A percentile compares a stretch with the other conserved stretches of the same genome.
These are phyloP conservation scores for Russula sp. DNA, from an alignment of 768 basidiomycete species.

Conservation along the genomic window DNA sequence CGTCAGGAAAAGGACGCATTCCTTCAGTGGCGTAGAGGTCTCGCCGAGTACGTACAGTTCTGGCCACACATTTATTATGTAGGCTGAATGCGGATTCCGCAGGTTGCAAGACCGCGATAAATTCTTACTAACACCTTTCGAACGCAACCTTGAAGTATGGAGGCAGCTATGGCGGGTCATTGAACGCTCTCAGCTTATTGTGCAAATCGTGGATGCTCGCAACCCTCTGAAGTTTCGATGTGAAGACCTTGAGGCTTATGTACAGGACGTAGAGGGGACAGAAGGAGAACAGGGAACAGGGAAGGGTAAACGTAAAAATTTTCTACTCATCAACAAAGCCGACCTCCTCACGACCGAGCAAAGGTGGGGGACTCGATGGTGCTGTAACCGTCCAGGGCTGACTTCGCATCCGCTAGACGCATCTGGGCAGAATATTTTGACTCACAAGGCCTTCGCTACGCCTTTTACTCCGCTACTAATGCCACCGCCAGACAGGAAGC, in stretches of 20 bases:
- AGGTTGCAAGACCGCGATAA: conserved; percentile 85
- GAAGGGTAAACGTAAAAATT: conserved; percentile 59
- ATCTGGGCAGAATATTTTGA: conserved; percentile 94
- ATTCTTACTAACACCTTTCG: conserved; percentile 91
- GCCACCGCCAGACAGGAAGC: conserved; percentile 79
- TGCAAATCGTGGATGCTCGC: conserved; percentile 94
- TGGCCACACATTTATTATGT: not conserved
- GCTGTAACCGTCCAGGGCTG: not conserved
- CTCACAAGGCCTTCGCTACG: conserved; percentile 61
- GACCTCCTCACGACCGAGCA: conserved; percentile 85
- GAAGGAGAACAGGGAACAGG: conserved; percentile 78
- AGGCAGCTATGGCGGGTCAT: conserved; percentile 95
- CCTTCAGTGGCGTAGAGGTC: conserved; percentile 84
- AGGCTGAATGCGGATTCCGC: not conserved
- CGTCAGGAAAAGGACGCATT: conserved; percentile 85
- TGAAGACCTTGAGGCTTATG: conserved; percentile 83
- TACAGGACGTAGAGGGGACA: conserved; percentile 72
- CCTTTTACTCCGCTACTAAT: conserved; percentile 91
- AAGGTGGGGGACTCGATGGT: conserved; percentile 43
- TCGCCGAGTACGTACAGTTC: conserved; percentile 65
- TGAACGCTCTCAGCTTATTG: conserved; percentile 88
- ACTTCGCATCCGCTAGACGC: conserved; percentile 37
- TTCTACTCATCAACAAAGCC: conserved; percentile 92
- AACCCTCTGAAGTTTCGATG: conserved; percentile 92
- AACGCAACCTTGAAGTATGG: conserved; percentile 98